These are phyloP conservation scores for Lipomyces anomalus DNA, from an alignment of 805 yeast genomes.

Conservation along the genomic window DNA sequence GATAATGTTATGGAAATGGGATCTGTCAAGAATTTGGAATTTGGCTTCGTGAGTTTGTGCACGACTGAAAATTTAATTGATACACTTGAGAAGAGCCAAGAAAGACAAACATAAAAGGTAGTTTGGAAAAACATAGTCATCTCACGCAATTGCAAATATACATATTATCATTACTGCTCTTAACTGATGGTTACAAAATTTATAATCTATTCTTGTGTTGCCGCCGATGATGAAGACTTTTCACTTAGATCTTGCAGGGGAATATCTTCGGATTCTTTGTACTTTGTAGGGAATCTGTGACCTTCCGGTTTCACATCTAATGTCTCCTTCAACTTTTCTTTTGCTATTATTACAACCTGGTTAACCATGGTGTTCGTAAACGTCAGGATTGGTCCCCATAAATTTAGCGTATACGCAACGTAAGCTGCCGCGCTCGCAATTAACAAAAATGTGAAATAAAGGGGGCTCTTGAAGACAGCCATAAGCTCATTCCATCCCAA, in stretches of 20 bases:
- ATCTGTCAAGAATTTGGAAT: conserved; percentile 6
- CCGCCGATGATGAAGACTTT: neutral
- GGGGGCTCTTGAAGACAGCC: conserved; percentile 73
- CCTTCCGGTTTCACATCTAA: conserved; percentile 5
- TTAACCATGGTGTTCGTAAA: conserved; percentile 34
- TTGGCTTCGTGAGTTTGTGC: conserved; percentile 17
- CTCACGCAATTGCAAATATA: neutral
- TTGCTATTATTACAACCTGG: conserved; percentile 9
- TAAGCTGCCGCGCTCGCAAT: conserved; percentile 60
- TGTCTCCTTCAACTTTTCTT: conserved; percentile 10
- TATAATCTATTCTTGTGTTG: conserved; percentile 4
- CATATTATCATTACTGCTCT: neutral
- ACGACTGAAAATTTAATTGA: conserved; percentile 2
- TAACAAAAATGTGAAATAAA: conserved; percentile 57
- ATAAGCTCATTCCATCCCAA: conserved; percentile 95
- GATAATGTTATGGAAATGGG: conserved; percentile 12
- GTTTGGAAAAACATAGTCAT: neutral
- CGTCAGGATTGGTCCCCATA: conserved; percentile 68
- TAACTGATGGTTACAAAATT: neutral
- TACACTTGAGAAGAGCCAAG: conserved; percentile 1
- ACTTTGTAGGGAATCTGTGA: too few relatives aligned
- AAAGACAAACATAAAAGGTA: neutral
- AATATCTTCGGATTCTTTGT: conserved; percentile 2
- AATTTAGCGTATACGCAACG: conserved; percentile 60
- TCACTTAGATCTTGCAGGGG: conserved; percentile 2